Evolutionary conservation across 768 basidiomycete genomes (phyloP), one percentile per base, ranked within the genome.

Genomic region (Lenzites betulinus): DNA sequence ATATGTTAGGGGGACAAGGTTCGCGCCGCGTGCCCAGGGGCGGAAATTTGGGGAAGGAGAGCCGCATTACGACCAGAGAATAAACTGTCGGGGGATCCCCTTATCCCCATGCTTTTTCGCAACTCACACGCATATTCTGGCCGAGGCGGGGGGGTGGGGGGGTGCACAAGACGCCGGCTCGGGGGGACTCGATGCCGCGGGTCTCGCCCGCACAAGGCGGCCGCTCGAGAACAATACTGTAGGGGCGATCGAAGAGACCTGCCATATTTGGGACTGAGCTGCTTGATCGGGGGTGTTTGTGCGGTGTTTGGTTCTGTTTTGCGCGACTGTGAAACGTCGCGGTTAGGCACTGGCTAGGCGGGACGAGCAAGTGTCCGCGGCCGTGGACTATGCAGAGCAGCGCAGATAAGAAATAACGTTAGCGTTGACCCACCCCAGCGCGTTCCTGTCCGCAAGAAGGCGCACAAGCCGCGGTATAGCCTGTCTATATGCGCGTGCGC

Each of bases 231-330:
- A 30, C 47, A 28, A 15, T 15, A 16, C 8, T 3, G 16, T 9
- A 18, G 30, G 38, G 47, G 39, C 28, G n/a, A 58, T 57, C 55
- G 38, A 50, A 38, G 25, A 57, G 36, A 50, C 55, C 28, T 57
- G 55, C 55, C 55, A 41, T 50, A 30, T 50, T 0, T 12, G 47
- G 55, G 26, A 25, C 9, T 23, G 25, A 25, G 20, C 36, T 22
- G 3, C 36, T 3, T 28, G 2, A 43, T 50, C 28, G 48, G 46
- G 20, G n/a, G 20, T 2, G 26, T 12, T 50, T 39, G 35, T 39
- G 36, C 38, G 12, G 8, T 12, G 9, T 42, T 42, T 48, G 47
- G 48, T 22, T 26, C n/a, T 58, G 39, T 58, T 51, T 58, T 20
- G 6, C 22, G 28, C 48, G 48, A 28, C 39, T 25, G 26, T 13